Conservation (phyloP, 1,139 yeast species). For the Kodamaea anthophila region DNA sequence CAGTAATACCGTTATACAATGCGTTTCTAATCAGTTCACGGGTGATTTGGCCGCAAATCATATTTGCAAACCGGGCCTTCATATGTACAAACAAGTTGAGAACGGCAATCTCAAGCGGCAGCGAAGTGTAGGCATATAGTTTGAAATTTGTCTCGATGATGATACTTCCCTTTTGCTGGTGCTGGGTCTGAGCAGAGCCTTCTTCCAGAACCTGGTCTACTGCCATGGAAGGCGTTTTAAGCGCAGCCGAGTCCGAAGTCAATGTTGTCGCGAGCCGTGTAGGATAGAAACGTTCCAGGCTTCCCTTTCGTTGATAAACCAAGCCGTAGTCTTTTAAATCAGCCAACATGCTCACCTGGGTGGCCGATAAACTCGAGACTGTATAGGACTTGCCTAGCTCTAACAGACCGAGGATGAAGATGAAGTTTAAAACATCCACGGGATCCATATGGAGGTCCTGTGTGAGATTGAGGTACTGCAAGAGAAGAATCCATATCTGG, state of each 20-base stretch:
- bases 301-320: slow-evolving; percentile 67
- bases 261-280: slow-evolving; percentile 86
- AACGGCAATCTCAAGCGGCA: slow-evolving; percentile 93
- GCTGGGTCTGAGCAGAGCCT: slow-evolving; percentile 20
- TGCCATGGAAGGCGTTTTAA: slow-evolving; percentile 65
- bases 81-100: slow-evolving; percentile 81
- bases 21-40: slow-evolving; percentile 89
- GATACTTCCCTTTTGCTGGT: slow-evolving; percentile 50
- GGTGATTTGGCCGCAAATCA: slow-evolving; percentile 91
- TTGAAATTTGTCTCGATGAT: slow-evolving; percentile 92
- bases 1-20: slow-evolving; percentile 80
- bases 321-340: slow-evolving; percentile 90
- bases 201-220: slow-evolving; percentile 47
- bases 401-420: slow-evolving; percentile 86
- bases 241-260: slow-evolving; percentile 73
- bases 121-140: slow-evolving; percentile 87
- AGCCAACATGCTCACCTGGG: slow-evolving; percentile 81
- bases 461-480: slow-evolving; percentile 82
- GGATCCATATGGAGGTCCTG: slow-evolving; percentile 89
- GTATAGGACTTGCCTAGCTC: slow-evolving; percentile 88
- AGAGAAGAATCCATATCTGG: slow-evolving; percentile 86
- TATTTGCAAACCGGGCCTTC: slow-evolving; percentile 77
- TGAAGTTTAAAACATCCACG: slow-evolving; percentile 89
- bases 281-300: slow-evolving; percentile 71
- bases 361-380: slow-evolving; percentile 61